phyloP scores from a whole-genome alignment of 805 yeast genomes.

The Dipodascopsis uninucleata region DNA sequence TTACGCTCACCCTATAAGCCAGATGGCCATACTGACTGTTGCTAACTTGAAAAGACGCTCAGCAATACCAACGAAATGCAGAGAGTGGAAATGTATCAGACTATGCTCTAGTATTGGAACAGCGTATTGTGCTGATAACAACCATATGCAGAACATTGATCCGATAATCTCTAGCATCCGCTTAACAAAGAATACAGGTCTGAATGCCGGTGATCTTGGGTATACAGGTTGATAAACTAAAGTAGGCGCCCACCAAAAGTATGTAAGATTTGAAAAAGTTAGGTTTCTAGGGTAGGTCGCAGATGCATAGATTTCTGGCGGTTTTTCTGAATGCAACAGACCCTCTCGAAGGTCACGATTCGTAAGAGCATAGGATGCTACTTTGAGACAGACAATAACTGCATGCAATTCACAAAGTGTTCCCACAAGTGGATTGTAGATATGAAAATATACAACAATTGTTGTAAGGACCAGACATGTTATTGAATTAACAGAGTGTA shows the following conservation, averaged over 20 bases:
- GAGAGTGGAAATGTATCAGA: constrained; percentile 32
- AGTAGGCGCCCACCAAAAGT: constrained; percentile 48
- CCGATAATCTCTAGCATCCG: constrained; percentile 40
- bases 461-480: constrained; percentile 35
- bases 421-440: constrained; percentile 45
- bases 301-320: constrained; percentile 37
- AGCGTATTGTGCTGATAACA: constrained; percentile 43
- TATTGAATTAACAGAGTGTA: constrained; percentile 37
- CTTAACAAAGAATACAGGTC: constrained; percentile 36
- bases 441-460: constrained; percentile 35
- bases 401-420: constrained; percentile 43
- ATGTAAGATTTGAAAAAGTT: constrained; percentile 37
- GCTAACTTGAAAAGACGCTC: constrained; percentile 42
- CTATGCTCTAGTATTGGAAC: constrained; percentile 43
- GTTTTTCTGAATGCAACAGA: constrained; percentile 25
- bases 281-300: constrained; percentile 43
- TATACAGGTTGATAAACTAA: constrained; percentile 49
- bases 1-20: constrained; percentile 38
- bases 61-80: constrained; percentile 31
- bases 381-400: constrained; percentile 42
- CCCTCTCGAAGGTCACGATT: constrained; percentile 43
- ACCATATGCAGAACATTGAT: constrained; percentile 37
- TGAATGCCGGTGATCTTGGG: constrained; percentile 38
- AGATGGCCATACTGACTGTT: constrained; percentile 41
- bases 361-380: constrained; percentile 44